Base-by-base conservation (phyloP, 148 eudicot genomes). In the Rhododendron ovatum region DNA sequence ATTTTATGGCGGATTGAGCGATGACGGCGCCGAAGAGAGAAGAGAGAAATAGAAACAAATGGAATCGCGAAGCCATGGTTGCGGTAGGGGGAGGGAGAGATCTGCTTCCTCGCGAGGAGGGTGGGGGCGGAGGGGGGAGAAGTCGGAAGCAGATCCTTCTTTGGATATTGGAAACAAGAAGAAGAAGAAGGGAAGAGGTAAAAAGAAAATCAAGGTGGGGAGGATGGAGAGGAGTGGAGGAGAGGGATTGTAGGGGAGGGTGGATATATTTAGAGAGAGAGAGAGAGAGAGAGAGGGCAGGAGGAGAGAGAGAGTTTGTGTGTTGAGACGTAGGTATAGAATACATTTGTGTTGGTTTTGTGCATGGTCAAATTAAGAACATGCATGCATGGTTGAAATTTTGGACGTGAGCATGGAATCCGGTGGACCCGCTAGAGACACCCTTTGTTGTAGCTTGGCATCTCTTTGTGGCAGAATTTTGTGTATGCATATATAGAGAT, bases 191-290 rank as follows among this genome's bases (percentile, higher is more conserved):
- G 26, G 65, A 51, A 51, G 43, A 71, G n/a, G 37, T 13, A 69
- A 71, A 83, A 24, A 43, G 43, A 83, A 28, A 26, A 45, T 28
- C n/a, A 18, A 15, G 12, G 59, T 2, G 77, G 26, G 33, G 47
- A 69, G 43, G 61, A 3, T 7, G 50, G 39, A 17, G 24, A 13
- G 20, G 3, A 51, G 79, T 48, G 79, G 55, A 26, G 24, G 43
- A 33, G 85, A 65, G 55, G 6, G 76, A 15, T 61, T 82, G 18
- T 82, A 61, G 84, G 84, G 75, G n/a, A 82, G 39, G 41, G 22
- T 37, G 30, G 50, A 24, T 63, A 82, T 41, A 59, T 63, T 82
- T 37, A 59, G 74, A 59, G 73, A 37, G 71, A 55, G 84, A 37
- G 47, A 59, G 73, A 37, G 71, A 55, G 84, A 75, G 47, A 35